Percentiles rank a stretch among this genome's conserved stretches.
Conservation (phyloP, 2,329 filamentous ascomycete genomes). For the Phoma sp. region DNA sequence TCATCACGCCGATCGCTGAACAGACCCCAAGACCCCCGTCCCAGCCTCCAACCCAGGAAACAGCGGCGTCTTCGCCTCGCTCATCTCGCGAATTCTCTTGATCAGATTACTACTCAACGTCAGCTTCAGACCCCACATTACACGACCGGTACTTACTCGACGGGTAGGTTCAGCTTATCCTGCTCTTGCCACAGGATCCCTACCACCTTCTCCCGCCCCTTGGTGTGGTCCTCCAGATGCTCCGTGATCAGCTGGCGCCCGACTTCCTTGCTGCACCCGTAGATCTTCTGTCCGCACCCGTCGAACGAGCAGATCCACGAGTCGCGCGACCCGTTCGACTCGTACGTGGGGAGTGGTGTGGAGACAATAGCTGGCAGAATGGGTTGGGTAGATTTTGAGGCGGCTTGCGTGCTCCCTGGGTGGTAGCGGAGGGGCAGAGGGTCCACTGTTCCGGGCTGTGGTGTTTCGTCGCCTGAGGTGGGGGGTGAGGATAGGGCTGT, state of each 20-base stretch:
- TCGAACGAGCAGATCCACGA: slow-evolving; percentile 72
- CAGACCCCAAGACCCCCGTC: not conserved
- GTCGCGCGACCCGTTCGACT: slow-evolving; percentile 61
- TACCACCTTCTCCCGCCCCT: slow-evolving; percentile 59
- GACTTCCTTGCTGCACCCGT: slow-evolving; percentile 63
- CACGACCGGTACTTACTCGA: slow-evolving; percentile 36
- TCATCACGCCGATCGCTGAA: slow-evolving; percentile 20
- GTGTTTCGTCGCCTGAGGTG: slow-evolving; percentile 17
- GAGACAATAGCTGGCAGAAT: slow-evolving; percentile 27
- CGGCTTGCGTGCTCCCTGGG: slow-evolving; percentile 13
- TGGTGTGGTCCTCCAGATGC: slow-evolving; percentile 68
- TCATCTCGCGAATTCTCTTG: slow-evolving; percentile 54
- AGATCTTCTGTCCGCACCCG: slow-evolving; percentile 69
- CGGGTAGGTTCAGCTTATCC: slow-evolving; percentile 47
- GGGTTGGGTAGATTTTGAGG: slow-evolving; percentile 16
- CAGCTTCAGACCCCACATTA: not conserved
- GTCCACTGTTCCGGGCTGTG: slow-evolving; percentile 23
- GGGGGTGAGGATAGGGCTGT: slow-evolving; percentile 31
- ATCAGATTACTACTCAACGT: slow-evolving; percentile 48
- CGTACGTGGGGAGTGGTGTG: slow-evolving; percentile 42
- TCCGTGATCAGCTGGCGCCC: slow-evolving; percentile 64
- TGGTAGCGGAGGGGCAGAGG: slow-evolving; percentile 38
- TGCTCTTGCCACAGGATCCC: slow-evolving; percentile 63
- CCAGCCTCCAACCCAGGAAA: slow-evolving; percentile 22
- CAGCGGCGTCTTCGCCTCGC: slow-evolving; percentile 39